A percentile compares a stretch with the other conserved stretches of the same genome.
phyloP scores from a whole-genome alignment of 495 filamentous ascomycete species.

The Aspergillus sclerotiicarbonarius region DNA sequence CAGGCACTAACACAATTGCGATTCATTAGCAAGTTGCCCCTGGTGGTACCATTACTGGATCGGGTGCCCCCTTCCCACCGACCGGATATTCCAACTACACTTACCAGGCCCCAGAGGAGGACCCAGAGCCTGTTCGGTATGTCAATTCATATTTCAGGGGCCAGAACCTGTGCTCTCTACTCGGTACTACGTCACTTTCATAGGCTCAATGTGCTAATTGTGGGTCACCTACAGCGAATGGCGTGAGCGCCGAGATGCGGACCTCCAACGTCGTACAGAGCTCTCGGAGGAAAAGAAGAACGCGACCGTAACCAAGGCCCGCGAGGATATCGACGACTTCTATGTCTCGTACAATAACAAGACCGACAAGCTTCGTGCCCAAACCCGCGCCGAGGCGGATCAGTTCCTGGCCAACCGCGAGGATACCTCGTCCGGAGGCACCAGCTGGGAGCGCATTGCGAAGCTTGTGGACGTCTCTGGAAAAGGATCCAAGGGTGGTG shows the following conservation, averaged over 20 bases:
- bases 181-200: background rate
- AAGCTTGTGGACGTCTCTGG: slow-evolving; percentile 96
- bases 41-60: slow-evolving; percentile 84
- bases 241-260: slow-evolving; percentile 82
- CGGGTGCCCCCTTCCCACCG: slow-evolving; percentile 68
- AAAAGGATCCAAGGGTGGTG: slow-evolving; percentile 82
- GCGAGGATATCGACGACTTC: slow-evolving; percentile 92
- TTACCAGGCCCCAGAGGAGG: slow-evolving; percentile 60
- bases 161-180: background rate
- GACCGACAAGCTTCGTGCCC: slow-evolving; percentile 83
- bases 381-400: slow-evolving; percentile 88
- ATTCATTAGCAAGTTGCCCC: slow-evolving; percentile 70
- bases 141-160: slow-evolving; percentile 3
- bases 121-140: slow-evolving; percentile 81
- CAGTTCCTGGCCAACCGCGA: slow-evolving; percentile 86
- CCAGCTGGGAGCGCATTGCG: slow-evolving; percentile 96
- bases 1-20: slow-evolving; percentile 23
- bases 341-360: slow-evolving; percentile 99
- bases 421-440: slow-evolving; percentile 89
- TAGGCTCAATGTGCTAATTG: background rate
- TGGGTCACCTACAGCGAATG: slow-evolving; percentile 56
- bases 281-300: slow-evolving; percentile 72
- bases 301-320: slow-evolving; percentile 80
- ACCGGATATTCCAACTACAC: slow-evolving; percentile 51
- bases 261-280: slow-evolving; percentile 72